Conservation (phyloP, 2,329 filamentous ascomycete genomes). For the Colletotrichum sp. region DNA sequence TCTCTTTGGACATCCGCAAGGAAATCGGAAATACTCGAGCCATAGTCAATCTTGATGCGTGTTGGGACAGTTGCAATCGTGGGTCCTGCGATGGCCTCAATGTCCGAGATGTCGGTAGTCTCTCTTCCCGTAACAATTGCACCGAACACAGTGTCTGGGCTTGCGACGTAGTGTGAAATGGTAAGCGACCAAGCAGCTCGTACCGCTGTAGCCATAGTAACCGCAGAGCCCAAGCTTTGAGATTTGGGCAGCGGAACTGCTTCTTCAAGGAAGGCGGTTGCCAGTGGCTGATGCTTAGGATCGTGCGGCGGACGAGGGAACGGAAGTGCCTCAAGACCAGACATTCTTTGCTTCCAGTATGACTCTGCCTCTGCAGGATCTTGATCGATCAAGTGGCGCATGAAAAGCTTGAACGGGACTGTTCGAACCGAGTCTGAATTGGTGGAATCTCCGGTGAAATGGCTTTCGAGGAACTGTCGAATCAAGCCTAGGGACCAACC, state of each 20-base stretch:
- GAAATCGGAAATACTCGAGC: conserved; percentile 7
- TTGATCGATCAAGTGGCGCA: not conserved
- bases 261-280: not conserved
- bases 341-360: not conserved
- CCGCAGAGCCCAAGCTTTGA: not conserved
- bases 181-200: conserved; percentile 35
- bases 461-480: not conserved
- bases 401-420: not conserved
- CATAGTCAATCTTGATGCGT: conserved; percentile 20
- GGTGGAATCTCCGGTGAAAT: not conserved
- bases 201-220: conserved; percentile 22
- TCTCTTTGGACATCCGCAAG: conserved; percentile 20
- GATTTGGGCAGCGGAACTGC: not conserved
- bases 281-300: not conserved
- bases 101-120: conserved; percentile 25
- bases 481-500: conserved; percentile 16
- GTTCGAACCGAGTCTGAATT: not conserved
- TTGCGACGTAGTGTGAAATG: conserved; percentile 39
- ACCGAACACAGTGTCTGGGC: conserved; percentile 29
- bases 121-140: conserved; percentile 31
- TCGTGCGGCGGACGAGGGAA: not conserved
- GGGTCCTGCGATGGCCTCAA: conserved; percentile 31
- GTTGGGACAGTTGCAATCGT: conserved; percentile 34
- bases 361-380: not conserved
- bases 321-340: not conserved